Evolutionary conservation across 2,329 filamentous ascomycete species (phyloP).

Genomic region (Nectriaceae sp.): DNA sequence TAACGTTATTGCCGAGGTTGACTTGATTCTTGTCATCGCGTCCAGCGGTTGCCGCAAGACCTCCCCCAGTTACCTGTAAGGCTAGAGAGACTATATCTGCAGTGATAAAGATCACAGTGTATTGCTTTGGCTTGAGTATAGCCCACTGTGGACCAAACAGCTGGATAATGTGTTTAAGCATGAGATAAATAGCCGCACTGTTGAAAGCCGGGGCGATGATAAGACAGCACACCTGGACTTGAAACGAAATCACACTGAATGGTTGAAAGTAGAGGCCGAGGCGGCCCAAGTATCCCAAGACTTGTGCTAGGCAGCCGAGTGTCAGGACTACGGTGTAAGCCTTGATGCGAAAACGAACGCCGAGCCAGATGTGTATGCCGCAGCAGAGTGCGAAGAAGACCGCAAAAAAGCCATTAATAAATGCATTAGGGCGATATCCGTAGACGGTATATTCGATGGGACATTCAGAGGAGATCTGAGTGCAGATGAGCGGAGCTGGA

Average conservation of each 20-base stretch:
- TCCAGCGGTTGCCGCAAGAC: not conserved
- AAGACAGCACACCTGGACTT: conserved; percentile 11
- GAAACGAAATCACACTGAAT: conserved; percentile 10
- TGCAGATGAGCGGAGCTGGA: too few relatives aligned
- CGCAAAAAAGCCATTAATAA: too few relatives aligned
- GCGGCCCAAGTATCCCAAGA: too few relatives aligned
- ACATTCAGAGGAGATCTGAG: too few relatives aligned
- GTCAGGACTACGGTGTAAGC: too few relatives aligned
- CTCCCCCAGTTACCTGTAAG: conserved; percentile 1
- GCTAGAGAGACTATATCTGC: not conserved
- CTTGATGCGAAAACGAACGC: too few relatives aligned
- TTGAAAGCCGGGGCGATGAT: conserved; percentile 12
- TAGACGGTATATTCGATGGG: too few relatives aligned
- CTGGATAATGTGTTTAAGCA: conserved; percentile 1
- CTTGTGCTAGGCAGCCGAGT: too few relatives aligned
- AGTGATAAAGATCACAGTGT: conserved; percentile 1
- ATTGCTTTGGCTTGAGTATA: conserved; percentile 2
- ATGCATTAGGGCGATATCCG: too few relatives aligned
- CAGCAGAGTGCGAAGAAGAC: too few relatives aligned
- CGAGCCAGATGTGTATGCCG: too few relatives aligned
- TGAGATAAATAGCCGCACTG: conserved; percentile 11
- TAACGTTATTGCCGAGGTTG: conserved; percentile 56
- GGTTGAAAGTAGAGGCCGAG: too few relatives aligned
- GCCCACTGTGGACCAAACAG: conserved; percentile 4
- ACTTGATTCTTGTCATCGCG: conserved; percentile 16